Base-by-base conservation (phyloP, 2,329 filamentous ascomycete genomes). In the Pseudogymnoascus destructans region DNA sequence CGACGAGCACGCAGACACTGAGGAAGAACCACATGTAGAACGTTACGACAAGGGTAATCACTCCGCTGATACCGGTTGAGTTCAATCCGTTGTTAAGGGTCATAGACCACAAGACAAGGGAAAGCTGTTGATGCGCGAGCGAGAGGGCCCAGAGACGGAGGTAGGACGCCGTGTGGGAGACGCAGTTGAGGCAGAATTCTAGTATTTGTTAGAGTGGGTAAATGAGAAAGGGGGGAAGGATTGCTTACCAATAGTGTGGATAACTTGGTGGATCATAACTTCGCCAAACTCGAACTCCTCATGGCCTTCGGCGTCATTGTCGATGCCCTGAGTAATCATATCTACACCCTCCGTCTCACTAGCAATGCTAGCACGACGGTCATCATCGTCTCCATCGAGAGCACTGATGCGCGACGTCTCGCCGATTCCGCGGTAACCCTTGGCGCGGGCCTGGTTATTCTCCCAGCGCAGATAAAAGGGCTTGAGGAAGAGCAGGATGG, bases 101-200 rank as follows among this genome's bases (percentile, higher is more conserved):
- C 93, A 98, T 98, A 67, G 81, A 81, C 93, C 93, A 98, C 54
- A 98, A 80, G 63, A 98, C 93, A 63, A 91, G 86, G 55, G 89
- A 95, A 61, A 98, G 84, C 79, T 97, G 93, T 72, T 98, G 93
- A 77, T 98, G 93, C 30, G 93, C 93, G 61, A 98, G 85, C 1
- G 93, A 98, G 66, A 98, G 74, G 30, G 93, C 93, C 93, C 93
- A 98, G 46, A 98, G 87, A 77, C 93, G 93, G 54, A 98, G 86
- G 74, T 98, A 98, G 1, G 93, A 98, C 3, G 93, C 93, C 3
- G 95, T 98, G 75, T 98, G 93, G 27, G 93, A 98, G 63, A 98
- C 92, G 72, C 92, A 97, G 78, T 98, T 98, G 66, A 98, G 80
- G 71, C 93, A 98, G 77, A 98, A 98, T 79, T 98, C 89, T 90